These are phyloP conservation scores for Trichoderma hamatum DNA, from an alignment of 2,329 filamentous ascomycete species.

Conservation along the genomic window DNA sequence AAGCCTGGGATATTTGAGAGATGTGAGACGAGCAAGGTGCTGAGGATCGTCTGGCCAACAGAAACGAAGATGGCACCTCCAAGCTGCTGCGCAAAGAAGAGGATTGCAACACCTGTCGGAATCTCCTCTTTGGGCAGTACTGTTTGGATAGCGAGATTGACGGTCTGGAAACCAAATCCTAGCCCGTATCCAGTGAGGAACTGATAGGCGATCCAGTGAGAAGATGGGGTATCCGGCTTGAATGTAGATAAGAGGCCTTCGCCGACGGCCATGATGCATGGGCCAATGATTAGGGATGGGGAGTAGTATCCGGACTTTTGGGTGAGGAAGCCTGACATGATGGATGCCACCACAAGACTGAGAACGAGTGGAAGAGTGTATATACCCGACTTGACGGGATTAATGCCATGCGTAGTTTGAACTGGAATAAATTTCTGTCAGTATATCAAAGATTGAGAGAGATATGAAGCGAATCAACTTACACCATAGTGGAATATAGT, in stretches of 20 bases:
- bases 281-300: conserved; percentile 57
- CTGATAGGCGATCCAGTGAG: conserved; percentile 63
- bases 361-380: conserved; percentile 61
- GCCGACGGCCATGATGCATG: conserved; percentile 55
- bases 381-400: conserved; percentile 58
- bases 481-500: conserved; percentile 60
- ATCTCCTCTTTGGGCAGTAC: conserved; percentile 56
- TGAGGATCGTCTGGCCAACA: conserved; percentile 59
- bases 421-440: conserved; percentile 44
- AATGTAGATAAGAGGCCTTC: conserved; percentile 63
- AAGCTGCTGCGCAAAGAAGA: conserved; percentile 62
- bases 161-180: conserved; percentile 61
- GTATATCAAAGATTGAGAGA: neutral
- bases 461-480: conserved; percentile 34
- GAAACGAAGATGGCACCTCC: conserved; percentile 62
- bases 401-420: conserved; percentile 58
- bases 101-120: conserved; percentile 57
- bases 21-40: conserved; percentile 47
- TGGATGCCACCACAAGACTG: conserved; percentile 56
- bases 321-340: conserved; percentile 52
- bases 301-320: conserved; percentile 63
- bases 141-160: conserved; percentile 59
- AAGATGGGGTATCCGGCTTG: conserved; percentile 47
- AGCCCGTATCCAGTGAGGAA: conserved; percentile 62
- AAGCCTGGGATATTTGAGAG: conserved; percentile 48